Percentiles rank a stretch among this genome's conserved stretches.
Evolutionary conservation across 192 early-diverging fungal genomes (phyloP).

Genomic region (Anaeromyces robustus): DNA sequence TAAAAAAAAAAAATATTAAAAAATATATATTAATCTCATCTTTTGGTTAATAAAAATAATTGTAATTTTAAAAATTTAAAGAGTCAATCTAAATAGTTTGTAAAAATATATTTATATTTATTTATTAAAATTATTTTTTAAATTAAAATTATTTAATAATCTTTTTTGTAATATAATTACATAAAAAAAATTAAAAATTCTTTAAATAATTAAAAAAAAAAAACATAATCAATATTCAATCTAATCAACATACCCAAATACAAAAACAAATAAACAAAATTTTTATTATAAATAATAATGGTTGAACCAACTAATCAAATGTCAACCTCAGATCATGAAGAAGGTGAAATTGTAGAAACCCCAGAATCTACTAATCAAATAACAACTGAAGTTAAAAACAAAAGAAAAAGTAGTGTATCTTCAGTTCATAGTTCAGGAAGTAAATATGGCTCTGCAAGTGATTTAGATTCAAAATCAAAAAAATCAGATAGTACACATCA

Average conservation of each 20-base stretch:
- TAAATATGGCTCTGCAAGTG: neutral
- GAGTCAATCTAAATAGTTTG: neutral
- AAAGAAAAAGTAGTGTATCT: neutral
- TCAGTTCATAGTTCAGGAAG: neutral
- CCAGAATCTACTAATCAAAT: too few relatives aligned
- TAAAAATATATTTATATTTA: neutral
- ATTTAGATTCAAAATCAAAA: neutral
- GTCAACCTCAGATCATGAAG: neutral
- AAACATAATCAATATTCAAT: neutral
- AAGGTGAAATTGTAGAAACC: neutral
- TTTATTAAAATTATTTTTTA: neutral
- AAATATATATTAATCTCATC: neutral
- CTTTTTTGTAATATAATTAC: neutral
- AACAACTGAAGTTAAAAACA: neutral
- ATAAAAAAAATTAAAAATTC: too few relatives aligned
- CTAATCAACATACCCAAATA: neutral
- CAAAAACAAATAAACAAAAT: neutral
- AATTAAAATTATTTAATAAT: neutral
- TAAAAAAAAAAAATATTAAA: neutral
- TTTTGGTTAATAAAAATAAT: neutral
- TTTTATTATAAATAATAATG: neutral
- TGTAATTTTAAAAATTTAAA: neutral
- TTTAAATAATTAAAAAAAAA: too few relatives aligned
- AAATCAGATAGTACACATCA: neutral
- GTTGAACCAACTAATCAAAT: neutral